Percentiles rank a stretch among this genome's conserved stretches.
Evolutionary conservation across 139 green algal genomes (phyloP).

Genomic region (Coelastrella sp.): DNA sequence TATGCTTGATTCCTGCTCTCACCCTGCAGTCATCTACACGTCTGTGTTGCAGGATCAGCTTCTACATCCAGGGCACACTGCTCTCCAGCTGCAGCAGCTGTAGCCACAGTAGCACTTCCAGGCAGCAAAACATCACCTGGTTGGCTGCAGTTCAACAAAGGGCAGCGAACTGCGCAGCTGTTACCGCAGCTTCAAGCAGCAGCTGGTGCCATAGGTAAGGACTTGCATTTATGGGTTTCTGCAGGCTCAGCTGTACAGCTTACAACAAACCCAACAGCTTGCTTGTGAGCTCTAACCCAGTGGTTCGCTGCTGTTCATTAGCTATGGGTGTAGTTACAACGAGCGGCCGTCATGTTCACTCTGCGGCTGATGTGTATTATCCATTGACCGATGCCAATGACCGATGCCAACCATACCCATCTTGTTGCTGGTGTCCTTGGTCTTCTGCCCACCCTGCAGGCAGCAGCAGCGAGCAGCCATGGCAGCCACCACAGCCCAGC

Average conservation of each 20-base stretch:
- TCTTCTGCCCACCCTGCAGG: background rate
- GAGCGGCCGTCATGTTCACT: no score
- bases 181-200: background rate
- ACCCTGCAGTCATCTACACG: background rate
- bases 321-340: no score
- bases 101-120: background rate
- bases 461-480: constrained; percentile 29
- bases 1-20: background rate
- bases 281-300: no score
- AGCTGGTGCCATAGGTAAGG: background rate
- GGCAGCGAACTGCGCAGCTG: background rate
- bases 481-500: constrained; percentile 8
- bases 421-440: background rate
- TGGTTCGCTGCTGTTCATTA: no score
- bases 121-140: background rate
- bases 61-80: background rate
- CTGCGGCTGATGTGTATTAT: no score
- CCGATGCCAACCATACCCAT: no score
- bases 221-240: no score
- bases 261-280: no score
- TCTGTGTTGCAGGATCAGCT: background rate
- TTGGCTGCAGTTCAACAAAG: background rate
- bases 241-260: no score
- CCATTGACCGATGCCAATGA: no score
- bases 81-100: no score